Evolutionary conservation across 192 early-diverging fungal genomes (phyloP), one percentile per base, ranked within the genome.

Genomic region (Obelidium mucronatum): DNA sequence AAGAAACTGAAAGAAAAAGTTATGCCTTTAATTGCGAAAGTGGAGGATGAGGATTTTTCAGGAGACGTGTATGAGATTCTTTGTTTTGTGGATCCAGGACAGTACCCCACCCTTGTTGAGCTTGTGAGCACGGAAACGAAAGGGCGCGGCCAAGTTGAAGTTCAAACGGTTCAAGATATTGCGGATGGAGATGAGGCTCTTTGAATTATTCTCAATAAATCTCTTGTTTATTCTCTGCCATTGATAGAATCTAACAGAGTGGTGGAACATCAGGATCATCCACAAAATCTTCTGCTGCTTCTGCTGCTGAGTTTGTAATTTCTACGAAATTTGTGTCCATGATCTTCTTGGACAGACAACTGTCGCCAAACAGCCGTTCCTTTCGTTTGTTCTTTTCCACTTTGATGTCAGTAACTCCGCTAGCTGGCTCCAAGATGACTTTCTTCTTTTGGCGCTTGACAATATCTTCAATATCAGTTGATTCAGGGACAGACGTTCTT

Each of bases 61-160:
- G 85, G 90, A 39, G 92, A 96, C 40, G 94, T 95, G 56, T 94
- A 91, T 69, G 94, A 96, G 85, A 73, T 94, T 89, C 92, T 93
- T 81, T 78, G 86, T 68, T 33, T 39, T 31, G 51, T 98, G 70
- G 96, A 98, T 84, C 98, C 98, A 1, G 97, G 98, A 54, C 91
- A 95, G 72, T 98, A 93, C 81, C 86, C 95, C 59, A 77, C 79
- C 0, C 86, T 99, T 30, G 90, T 84, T n/a, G 97, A 97, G 26
- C 67, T 97, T 37, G 68, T 99, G n/a, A 87, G 92, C 65, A 79
- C 81, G 15, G 95, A 97, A 72, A 92, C 92, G 35, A 95, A 92
- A 72, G 97, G 97, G 52, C 88, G 92, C 35, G 96, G 94, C 39
- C 89, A 93, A 70, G 81, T 99, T 24, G 98, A 96, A 75, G 87